A percentile compares a stretch with the other conserved stretches of the same genome.
Evolutionary conservation across 2,329 filamentous ascomycete species (phyloP).

Genomic region (Paecilomyces sp.): DNA sequence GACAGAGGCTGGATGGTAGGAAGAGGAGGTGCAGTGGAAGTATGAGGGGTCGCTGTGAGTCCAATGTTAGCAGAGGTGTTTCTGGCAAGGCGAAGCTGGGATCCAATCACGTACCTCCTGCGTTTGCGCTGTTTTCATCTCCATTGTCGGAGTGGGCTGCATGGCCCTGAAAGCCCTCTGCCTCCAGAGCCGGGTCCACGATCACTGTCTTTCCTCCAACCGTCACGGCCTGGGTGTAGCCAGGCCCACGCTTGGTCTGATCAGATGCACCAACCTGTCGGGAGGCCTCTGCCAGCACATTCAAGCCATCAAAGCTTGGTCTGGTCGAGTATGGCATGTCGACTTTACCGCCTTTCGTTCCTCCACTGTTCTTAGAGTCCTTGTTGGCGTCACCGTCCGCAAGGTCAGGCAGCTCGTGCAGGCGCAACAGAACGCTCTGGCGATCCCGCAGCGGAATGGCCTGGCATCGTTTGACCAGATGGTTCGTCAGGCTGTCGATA

Average conservation of each 20-base stretch:
- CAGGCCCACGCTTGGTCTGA: constrained; percentile 36
- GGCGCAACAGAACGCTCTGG: constrained; percentile 64
- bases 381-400: constrained; percentile 31
- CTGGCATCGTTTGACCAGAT: constrained; percentile 81
- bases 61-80: neutral
- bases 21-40: constrained; percentile 21
- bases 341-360: constrained; percentile 27
- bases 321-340: constrained; percentile 41
- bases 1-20: constrained; percentile 25
- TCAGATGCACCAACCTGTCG: constrained; percentile 59
- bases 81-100: neutral
- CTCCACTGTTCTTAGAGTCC: constrained; percentile 28
- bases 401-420: constrained; percentile 61
- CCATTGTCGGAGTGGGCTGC: constrained; percentile 17
- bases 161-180: constrained; percentile 30
- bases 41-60: constrained; percentile 20
- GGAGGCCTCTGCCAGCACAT: constrained; percentile 83
- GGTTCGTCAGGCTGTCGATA: constrained; percentile 71
- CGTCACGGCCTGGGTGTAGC: constrained; percentile 32
- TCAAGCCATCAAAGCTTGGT: constrained; percentile 69
- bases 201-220: constrained; percentile 35
- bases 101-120: constrained; percentile 11
- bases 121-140: constrained; percentile 17
- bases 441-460: constrained; percentile 68
- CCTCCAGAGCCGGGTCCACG: constrained; percentile 36